Conservation (phyloP, 164 flowering plant species). For the Pachysandra terminalis region DNA sequence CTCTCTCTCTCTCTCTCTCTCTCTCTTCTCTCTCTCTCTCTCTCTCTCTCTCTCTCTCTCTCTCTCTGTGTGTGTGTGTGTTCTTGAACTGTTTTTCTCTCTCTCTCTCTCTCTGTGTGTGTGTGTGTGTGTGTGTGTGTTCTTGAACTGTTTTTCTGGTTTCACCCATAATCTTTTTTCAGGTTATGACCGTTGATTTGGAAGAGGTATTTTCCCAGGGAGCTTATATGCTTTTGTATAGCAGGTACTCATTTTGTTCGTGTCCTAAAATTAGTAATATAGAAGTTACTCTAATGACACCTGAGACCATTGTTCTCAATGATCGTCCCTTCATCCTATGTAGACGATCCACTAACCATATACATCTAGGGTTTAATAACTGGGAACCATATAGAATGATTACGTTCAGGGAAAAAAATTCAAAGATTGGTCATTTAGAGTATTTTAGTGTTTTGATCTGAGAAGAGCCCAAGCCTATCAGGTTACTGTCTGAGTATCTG, state of each 20-base stretch:
- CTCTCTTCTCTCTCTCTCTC: too few relatives aligned
- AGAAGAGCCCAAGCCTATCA: not conserved
- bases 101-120: too few relatives aligned
- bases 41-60: too few relatives aligned
- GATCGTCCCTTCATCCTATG: not conserved
- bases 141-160: not conserved
- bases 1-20: too few relatives aligned
- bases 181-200: conserved; percentile 54
- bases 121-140: not conserved
- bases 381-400: not conserved
- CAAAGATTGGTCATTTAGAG: too few relatives aligned
- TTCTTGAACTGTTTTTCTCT: too few relatives aligned
- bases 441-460: not conserved
- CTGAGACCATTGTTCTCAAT: not conserved
- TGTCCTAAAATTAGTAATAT: not conserved
- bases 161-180: not conserved
- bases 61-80: too few relatives aligned
- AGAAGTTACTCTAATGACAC: not conserved
- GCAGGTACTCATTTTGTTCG: conserved; percentile 48
- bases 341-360: not conserved
- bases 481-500: not conserved
- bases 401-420: not conserved
- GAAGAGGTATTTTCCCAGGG: conserved; percentile 94
- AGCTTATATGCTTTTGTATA: conserved; percentile 94
- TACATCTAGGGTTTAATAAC: not conserved